A percentile compares a stretch with the other conserved stretches of the same genome.
Conservation (phyloP, 768 basidiomycete genomes). For the Epithele typhae region DNA sequence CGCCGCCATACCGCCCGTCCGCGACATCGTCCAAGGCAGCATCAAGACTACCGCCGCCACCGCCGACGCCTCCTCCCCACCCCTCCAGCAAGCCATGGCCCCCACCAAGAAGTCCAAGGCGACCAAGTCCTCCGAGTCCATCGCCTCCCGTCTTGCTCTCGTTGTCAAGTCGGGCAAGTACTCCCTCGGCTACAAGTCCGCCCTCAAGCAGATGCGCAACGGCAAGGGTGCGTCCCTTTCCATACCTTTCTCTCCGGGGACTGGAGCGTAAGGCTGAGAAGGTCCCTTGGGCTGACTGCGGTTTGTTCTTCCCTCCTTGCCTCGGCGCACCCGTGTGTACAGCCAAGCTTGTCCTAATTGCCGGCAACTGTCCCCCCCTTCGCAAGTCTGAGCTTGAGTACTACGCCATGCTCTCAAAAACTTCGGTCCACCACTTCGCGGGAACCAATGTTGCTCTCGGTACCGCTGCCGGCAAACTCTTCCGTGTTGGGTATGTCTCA, state of each 20-base stretch:
- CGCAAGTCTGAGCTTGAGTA: conserved; percentile 99
- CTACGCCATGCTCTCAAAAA: conserved; percentile 99
- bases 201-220: conserved; percentile 95
- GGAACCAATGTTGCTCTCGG: conserved; percentile 98
- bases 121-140: conserved; percentile 89
- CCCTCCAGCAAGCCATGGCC: conserved; percentile 79
- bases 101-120: conserved; percentile 95
- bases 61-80: conserved; percentile 14
- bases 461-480: conserved; percentile 98
- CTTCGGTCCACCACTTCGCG: conserved; percentile 95
- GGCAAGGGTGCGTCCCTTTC: conserved; percentile 82
- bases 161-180: conserved; percentile 99
- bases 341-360: conserved; percentile 99
- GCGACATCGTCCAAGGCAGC: conserved; percentile 8
- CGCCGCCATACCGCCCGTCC: conserved; percentile 1
- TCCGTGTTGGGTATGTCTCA: conserved; percentile 86
- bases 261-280: conserved; percentile 99
- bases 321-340: conserved; percentile 8
- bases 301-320: conserved; percentile 21
- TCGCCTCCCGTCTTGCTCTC: conserved; percentile 86
- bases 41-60: conserved; percentile 19
- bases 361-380: conserved; percentile 98
- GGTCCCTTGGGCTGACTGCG: conserved; percentile 84
- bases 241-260: conserved; percentile 63
- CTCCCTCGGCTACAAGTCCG: conserved; percentile 95